A percentile compares a stretch with the other conserved stretches of the same genome.
These are phyloP conservation scores for Hypoxylon sp. DNA, from an alignment of 2,329 filamentous ascomycete genomes.

Conservation along the genomic window DNA sequence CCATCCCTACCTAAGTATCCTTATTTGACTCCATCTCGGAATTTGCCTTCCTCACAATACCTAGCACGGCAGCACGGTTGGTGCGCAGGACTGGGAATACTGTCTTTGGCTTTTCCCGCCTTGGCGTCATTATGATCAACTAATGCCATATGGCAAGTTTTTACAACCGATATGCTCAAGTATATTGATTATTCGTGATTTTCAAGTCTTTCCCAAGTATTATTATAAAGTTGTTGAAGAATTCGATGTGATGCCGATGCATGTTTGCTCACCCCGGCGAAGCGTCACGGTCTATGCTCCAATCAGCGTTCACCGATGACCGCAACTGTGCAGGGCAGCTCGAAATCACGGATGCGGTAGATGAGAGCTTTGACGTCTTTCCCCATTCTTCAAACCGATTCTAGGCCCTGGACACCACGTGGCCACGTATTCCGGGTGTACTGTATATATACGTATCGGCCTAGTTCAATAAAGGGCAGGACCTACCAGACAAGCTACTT, in stretches of 20 bases:
- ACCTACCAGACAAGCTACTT: neutral
- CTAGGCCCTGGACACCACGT: slow-evolving; percentile 7
- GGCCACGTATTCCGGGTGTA: neutral
- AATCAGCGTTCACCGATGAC: slow-evolving; percentile 37
- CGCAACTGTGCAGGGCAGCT: slow-evolving; percentile 24
- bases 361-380: slow-evolving; percentile 24
- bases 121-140: slow-evolving; percentile 17
- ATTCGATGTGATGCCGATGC: neutral
- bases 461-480: neutral
- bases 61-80: slow-evolving; percentile 17
- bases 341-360: slow-evolving; percentile 21
- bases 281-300: slow-evolving; percentile 10
- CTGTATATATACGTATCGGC: slow-evolving; percentile 7
- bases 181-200: neutral
- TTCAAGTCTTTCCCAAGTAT: neutral
- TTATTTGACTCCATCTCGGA: slow-evolving; percentile 14
- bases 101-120: slow-evolving; percentile 26
- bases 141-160: neutral
- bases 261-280: neutral
- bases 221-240: neutral
- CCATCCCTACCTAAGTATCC: neutral
- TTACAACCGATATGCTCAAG: neutral
- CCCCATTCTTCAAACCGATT: slow-evolving; percentile 3
- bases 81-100: slow-evolving; percentile 26
- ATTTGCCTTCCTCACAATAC: slow-evolving; percentile 10